phyloP scores from a whole-genome alignment of 768 basidiomycete genomes.

The Mycena indigotica region DNA sequence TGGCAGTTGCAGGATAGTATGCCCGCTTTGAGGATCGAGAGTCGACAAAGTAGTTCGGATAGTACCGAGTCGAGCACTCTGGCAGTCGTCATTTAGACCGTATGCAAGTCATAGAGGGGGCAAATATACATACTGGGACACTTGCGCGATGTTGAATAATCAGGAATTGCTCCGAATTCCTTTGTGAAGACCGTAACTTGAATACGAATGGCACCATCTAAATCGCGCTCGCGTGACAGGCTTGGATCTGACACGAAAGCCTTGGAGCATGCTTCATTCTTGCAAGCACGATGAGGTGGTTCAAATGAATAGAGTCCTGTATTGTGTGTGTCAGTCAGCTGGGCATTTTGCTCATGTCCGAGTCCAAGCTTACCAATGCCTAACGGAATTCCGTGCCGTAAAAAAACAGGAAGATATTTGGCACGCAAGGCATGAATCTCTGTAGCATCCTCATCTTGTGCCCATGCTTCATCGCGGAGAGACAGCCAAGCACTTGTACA shows the following conservation, averaged over 20 bases:
- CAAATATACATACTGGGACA: slow-evolving; percentile 9
- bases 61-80: slow-evolving; percentile 33
- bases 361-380: neutral
- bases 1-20: slow-evolving; percentile 22
- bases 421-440: slow-evolving; percentile 5
- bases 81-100: no score
- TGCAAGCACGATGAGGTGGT: neutral
- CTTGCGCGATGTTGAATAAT: slow-evolving; percentile 7
- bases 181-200: slow-evolving; percentile 11
- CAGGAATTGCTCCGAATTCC: slow-evolving; percentile 9
- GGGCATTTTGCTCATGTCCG: no score
- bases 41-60: slow-evolving; percentile 32
- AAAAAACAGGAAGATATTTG: slow-evolving; percentile 3
- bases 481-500: neutral
- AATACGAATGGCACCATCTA: neutral
- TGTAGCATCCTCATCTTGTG: neutral
- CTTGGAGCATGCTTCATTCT: neutral
- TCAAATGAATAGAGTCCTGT: neutral
- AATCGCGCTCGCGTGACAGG: neutral
- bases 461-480: neutral
- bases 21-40: slow-evolving; percentile 17
- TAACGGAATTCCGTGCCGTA: slow-evolving; percentile 1
- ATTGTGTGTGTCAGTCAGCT: neutral
- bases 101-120: neutral
- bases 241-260: neutral